Conservation (phyloP, 192 early-diverging fungal species). For the Piromyces sp. region DNA sequence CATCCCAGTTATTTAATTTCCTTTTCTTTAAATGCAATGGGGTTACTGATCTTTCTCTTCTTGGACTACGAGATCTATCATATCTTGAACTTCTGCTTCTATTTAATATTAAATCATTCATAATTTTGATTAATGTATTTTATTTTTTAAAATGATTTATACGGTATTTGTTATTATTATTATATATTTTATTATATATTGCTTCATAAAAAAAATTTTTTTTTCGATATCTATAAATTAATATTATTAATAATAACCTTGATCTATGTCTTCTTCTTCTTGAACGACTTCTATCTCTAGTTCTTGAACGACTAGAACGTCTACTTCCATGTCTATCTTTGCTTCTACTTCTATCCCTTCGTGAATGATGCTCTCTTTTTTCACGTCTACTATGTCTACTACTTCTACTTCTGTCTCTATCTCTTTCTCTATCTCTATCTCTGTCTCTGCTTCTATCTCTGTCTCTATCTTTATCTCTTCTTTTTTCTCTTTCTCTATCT, state of each 20-base stretch:
- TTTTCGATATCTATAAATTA: no score
- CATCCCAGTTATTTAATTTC: slow-evolving; percentile 84
- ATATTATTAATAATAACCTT: background rate
- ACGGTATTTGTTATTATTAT: no score
- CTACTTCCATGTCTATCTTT: background rate
- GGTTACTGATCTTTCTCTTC: slow-evolving; percentile 22
- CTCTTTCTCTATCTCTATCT: background rate
- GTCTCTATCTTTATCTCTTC: background rate
- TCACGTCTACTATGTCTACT: background rate
- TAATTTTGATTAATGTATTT: no score
- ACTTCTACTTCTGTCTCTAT: background rate
- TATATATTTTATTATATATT: no score
- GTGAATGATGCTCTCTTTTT: background rate
- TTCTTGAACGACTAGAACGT: background rate
- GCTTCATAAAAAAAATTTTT: no score
- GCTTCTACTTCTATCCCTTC: background rate
- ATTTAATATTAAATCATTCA: no score
- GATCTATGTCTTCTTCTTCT: background rate
- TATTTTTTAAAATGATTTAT: no score
- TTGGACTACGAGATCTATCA: background rate
- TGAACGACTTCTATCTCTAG: background rate
- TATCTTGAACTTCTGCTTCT: background rate
- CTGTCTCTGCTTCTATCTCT: background rate
- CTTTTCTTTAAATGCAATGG: slow-evolving; percentile 62
- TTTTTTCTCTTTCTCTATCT: background rate